Evolutionary conservation across 192 early-diverging fungal species (phyloP), one percentile per base, ranked within the genome.

Genomic region (Umbelopsis sp.): DNA sequence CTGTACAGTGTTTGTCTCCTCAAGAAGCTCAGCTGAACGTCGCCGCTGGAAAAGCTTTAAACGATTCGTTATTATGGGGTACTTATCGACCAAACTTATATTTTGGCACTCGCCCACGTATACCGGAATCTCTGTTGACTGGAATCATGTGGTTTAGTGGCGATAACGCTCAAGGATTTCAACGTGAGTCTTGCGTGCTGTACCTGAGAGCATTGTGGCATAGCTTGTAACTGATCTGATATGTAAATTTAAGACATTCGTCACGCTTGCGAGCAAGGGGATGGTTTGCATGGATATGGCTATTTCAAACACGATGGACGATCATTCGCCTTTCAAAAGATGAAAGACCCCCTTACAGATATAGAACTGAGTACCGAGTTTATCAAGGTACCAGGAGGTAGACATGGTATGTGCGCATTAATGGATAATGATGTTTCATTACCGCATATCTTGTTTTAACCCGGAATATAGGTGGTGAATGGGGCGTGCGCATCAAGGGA

Each of bases 61-160:
- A 78, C 45, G 30, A 20, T 15, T 78, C 89, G 0, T 84, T 98
- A 8, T 78, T 86, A 61, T 97, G 96, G 95, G 95, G 96, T 21
- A 92, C 92, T 0, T 96, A 96, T 75, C 81, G 96, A 52, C 95
- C 96, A 12, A 93, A 95, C 77, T 79, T 98, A 20, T 98, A 97
- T 79, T 95, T 98, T 86, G 96, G 96, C 46, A 92, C 91, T 1
- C 86, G 92, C 0, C 90, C 94, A 15, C 89, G 94, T 49, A 61
- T 89, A 30, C 82, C 91, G 0, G 82, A 92, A 46, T 86, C 92
- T 3, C 74, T 98, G n/a, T 81, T 94, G 77, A 92, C 92, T 22
- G 94, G 96, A 8, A 83, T 98, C n/a, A 92, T 95, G 89, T 97
- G 96, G 96, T 94, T 93, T 81, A 91, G 92, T 18, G 76, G 81